Base-by-base conservation (phyloP, 2,329 filamentous ascomycete genomes). In the Nothophoma quercina region DNA sequence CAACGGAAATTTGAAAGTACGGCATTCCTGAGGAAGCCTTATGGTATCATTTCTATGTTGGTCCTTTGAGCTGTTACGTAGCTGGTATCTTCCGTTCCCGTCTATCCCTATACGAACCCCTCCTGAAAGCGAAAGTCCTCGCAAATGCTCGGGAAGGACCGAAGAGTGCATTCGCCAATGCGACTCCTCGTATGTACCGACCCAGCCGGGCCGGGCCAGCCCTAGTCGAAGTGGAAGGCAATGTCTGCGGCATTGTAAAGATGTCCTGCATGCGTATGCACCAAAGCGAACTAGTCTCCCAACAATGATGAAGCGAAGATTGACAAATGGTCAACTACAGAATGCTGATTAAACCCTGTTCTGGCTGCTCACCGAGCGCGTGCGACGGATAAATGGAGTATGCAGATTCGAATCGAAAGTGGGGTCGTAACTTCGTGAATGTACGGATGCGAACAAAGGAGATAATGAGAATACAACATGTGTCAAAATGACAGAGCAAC, bases 11-110 rank as follows among this genome's bases (percentile, higher is more conserved):
- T 35, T 35, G 22, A 40, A 48, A 45, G 29, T 26, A 23, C 23
- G 40, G 40, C 39, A 30, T 49, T 45, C 44, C 32, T 49, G 39
- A 59, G 51, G 54, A 55, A 46, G 55, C 51, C 39, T 56, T 30
- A 49, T 58, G 54, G 62, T 63, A 63, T 61, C 62, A 58, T 61
- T 61, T 64, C 61, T 63, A 63, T 55, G 16, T 56, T 55, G 33
- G 26, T 21, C 33, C 35, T n/a, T 30, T 38, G 32, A 39, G 32
- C 43, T 51, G 39, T 42, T 51, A 43, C 33, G 38, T 48, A 47
- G 41, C 41, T 52, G 40, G 38, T 55, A 55, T 55, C 36, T 29
- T 49, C 33, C 46, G 25, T 23, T 23, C 7, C 33, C 29, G n/a
- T 43, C 44, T 38, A 45, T 47, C 33, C 51, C 19, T 40, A 30